Evolutionary conservation across 2,329 filamentous ascomycete genomes (phyloP).

Genomic region (Neurospora sp.): DNA sequence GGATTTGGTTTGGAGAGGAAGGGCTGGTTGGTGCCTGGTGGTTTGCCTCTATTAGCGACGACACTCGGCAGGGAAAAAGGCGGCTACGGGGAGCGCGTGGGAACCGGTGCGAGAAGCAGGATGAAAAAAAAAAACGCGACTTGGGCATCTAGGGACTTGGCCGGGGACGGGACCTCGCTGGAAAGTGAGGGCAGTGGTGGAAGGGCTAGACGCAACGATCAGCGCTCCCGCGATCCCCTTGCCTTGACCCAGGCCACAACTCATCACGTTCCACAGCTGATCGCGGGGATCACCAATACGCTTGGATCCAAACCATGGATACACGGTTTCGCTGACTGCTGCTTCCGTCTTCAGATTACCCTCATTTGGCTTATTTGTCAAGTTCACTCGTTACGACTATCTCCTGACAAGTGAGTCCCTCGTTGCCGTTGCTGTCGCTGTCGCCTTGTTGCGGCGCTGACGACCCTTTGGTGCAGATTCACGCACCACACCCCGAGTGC

Average conservation of each 20-base stretch:
- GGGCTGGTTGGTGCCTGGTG: neutral
- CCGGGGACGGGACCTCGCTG: neutral
- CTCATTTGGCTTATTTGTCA: conserved; percentile 45
- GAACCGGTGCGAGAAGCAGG: neutral
- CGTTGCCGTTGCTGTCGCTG: conserved; percentile 3
- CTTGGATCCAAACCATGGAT: conserved; percentile 2
- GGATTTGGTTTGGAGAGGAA: neutral
- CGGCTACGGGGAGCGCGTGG: neutral
- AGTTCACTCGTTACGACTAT: conserved; percentile 45
- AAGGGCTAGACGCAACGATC: neutral
- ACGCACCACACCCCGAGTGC: conserved; percentile 3
- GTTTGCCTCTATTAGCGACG: neutral
- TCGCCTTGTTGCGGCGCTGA: conserved; percentile 15
- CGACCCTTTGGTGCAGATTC: conserved; percentile 12
- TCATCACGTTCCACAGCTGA: conserved; percentile 14
- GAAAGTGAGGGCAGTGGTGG: neutral
- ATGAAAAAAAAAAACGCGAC: neutral
- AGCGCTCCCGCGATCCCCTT: neutral
- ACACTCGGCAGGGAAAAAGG: neutral
- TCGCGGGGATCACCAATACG: conserved; percentile 24
- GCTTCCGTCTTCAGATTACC: conserved; percentile 26
- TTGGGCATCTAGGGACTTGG: neutral
- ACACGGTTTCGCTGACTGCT: conserved; percentile 2
- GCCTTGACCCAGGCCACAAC: conserved; percentile 3
- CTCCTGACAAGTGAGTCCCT: conserved; percentile 37